Base-by-base conservation (phyloP, 2,329 filamentous ascomycete genomes). In the Fusarium sp. region DNA sequence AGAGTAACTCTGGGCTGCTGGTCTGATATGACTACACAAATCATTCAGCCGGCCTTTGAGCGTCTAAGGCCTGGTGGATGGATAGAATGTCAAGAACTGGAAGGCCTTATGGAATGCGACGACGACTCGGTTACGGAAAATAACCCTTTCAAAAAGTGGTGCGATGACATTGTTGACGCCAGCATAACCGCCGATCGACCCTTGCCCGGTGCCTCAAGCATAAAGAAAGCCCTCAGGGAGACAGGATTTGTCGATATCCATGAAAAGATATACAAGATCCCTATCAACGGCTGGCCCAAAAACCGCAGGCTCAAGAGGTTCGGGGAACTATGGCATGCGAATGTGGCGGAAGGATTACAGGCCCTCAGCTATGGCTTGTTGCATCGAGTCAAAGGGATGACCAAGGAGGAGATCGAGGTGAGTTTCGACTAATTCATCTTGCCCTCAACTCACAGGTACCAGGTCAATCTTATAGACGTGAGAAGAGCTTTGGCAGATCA, bases 251-350 rank as follows among this genome's bases (percentile, higher is more conserved):
- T 64, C 24, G 62, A 59, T 8, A 57, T 64, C 17, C 31, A 38
- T 20, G 62, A 64, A 33, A 64, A 64, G 62, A 51, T 64, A 12
- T 64, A 64, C 53, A 64, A 64, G 40, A 35, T 64, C 31, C 62
- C 62, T 8, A 64, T 64, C 36, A 64, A 64, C 22, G 40, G 62
- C 27, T 59, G 62, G 62, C 62, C 62, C n/a, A 64, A 64, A 42
- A 49, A 64, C 53, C 62, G 53, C 12, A 46, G 62, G n/a, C 62
- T 64, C 17, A 64, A 64, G 62, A 64, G 42, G 22, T 57, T 64
- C 24, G 62, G 62, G 6, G 51, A 59, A 33, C 14, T 64, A 11
- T 64, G 62, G 62, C 62, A 64, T 38, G 40, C 62, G 5, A 64
- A 64, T 22, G 38, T 64, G 12, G 53, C 31, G 1, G 62, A 44